Base-by-base conservation (phyloP, 768 basidiomycete species). In the Sistotremastrum niveocremeum region DNA sequence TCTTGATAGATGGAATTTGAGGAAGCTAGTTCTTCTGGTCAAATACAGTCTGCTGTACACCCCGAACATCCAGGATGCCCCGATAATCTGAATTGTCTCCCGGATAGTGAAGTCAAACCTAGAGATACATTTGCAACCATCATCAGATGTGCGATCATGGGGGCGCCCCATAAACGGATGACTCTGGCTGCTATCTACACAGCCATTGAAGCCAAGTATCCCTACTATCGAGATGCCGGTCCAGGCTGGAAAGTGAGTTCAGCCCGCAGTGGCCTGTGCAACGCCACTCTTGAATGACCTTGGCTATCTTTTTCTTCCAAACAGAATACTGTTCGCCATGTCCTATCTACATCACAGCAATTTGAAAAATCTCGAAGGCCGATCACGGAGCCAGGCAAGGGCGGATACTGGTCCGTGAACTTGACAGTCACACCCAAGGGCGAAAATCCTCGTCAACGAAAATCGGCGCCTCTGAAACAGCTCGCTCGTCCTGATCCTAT, bases 361-460 rank as follows among this genome's bases (percentile, higher is more conserved):
- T 88, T 88, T 56, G 85, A 88, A 59, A 73, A 83, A 42, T 82
- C 84, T 54, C 79, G 81, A 12, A 74, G 85, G 43, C 85, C 85
- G 6, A 81, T 82, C 7, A 84, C 84, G 32, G 84, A 87, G 59
- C 85, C 85, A 8, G 85, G 85, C 10, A 85, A 86, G 58, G 85
- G 85, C 20, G 87, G 84, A 7, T 87, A 88, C 57, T 88, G 85
- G 85, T 86, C 84, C 35, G 85, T 88, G 11, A 87, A 87, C 60
- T 69, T 87, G 20, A 20, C 20, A 20, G 20, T 20, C 20, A 20
- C 20, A 20, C 20, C 20, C 20, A 20, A 20, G 20, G 20, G 20
- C 20, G 20, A 20, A 20, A 20, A 20, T 20, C 20, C 20, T 20
- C 20, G 20, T 20, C 20, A 20, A 20, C 20, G 20, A 20, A 20